These are phyloP conservation scores for Gaultheria prostrata DNA, from an alignment of 148 eudicot species.

Conservation along the genomic window DNA sequence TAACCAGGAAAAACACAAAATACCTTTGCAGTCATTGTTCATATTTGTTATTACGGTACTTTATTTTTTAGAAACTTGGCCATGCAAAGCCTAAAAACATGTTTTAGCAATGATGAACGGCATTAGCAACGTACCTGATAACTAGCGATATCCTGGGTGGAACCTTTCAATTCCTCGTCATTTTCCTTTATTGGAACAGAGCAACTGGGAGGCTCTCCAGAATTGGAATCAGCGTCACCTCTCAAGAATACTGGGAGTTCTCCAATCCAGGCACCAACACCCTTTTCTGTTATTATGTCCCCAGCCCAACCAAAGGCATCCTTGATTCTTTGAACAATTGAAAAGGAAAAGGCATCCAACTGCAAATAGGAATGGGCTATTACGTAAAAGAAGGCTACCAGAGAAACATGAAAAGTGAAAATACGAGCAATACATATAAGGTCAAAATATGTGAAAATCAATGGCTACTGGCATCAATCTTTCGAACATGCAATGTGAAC, in stretches of 20 bases:
- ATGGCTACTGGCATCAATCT: neutral
- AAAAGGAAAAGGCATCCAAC: constrained; percentile 59
- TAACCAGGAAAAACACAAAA: neutral
- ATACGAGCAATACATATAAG: neutral
- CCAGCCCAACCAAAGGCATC: constrained; percentile 66
- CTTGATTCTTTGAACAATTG: constrained; percentile 56
- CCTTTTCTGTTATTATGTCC: constrained; percentile 44
- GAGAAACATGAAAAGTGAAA: neutral
- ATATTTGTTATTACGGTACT: neutral
- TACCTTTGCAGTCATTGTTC: neutral
- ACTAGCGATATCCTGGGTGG: constrained; percentile 62
- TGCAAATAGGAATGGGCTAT: constrained; percentile 21
- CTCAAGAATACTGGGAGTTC: constrained; percentile 55
- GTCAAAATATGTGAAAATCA: neutral
- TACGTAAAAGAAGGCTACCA: constrained; percentile 2
- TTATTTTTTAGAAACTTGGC: neutral
- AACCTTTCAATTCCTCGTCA: constrained; percentile 41
- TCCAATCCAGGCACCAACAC: constrained; percentile 72
- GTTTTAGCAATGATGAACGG: neutral
- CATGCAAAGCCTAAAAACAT: neutral
- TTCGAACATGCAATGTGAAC: neutral
- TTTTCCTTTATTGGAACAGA: constrained; percentile 25
- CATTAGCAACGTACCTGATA: constrained; percentile 59
- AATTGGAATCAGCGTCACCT: constrained; percentile 27
- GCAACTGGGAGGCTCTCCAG: constrained; percentile 29